Evolutionary conservation across 495 filamentous ascomycete species (phyloP).

Genomic region (Annulohypoxylon stygium): DNA sequence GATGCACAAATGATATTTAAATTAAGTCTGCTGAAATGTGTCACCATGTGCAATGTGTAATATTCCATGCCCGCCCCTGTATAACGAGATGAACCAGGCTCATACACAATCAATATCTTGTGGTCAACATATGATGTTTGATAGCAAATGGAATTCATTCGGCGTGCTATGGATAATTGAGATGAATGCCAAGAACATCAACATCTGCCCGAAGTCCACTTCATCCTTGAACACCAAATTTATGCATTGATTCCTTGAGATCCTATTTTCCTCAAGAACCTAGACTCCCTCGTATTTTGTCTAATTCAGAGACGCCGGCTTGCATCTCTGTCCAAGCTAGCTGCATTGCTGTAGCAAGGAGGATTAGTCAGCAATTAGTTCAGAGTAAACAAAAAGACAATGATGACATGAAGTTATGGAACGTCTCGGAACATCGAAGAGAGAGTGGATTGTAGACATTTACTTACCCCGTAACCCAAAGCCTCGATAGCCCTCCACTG

Average conservation of each 20-base stretch:
- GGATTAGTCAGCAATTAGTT: too few species aligned
- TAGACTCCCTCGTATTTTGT: too few species aligned
- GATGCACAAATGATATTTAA: slow-evolving; percentile 1
- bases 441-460: neutral
- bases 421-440: neutral
- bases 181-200: neutral
- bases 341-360: too few species aligned
- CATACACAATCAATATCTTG: neutral
- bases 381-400: too few species aligned
- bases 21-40: neutral
- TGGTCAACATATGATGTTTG: neutral
- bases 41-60: neutral
- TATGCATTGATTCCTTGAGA: too few species aligned
- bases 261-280: too few species aligned
- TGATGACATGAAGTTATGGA: too few species aligned
- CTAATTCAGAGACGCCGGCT: too few species aligned
- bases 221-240: neutral
- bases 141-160: neutral
- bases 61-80: neutral
- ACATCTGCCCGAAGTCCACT: neutral
- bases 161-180: neutral
- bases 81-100: neutral
- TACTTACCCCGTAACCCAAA: neutral
- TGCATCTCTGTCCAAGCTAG: too few species aligned
- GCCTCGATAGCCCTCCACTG: neutral